phyloP scores from a whole-genome alignment of 2,329 filamentous ascomycete genomes.

The Sarocladiaceae sp. region DNA sequence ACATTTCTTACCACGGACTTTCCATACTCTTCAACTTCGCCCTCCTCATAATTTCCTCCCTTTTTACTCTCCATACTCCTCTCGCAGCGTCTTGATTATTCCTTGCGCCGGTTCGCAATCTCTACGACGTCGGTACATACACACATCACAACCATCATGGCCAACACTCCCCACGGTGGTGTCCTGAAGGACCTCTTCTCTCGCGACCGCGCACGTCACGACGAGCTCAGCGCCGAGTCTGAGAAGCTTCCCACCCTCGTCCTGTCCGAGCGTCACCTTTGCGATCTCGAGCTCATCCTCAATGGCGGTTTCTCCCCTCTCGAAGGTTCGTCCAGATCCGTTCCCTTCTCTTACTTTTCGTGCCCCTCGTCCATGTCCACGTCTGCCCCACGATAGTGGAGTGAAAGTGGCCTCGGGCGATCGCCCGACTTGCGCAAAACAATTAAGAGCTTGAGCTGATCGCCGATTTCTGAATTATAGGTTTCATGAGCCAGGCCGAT shows the following conservation, averaged over 20 bases:
- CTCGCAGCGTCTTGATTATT: constrained; percentile 14
- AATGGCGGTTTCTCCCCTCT: constrained; percentile 97
- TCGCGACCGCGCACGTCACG: constrained; percentile 80
- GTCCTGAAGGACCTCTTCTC: constrained; percentile 97
- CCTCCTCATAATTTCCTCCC: not conserved
- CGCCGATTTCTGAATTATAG: constrained; percentile 38
- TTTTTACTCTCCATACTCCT: constrained; percentile 5
- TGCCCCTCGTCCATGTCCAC: not conserved
- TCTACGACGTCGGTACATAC: constrained; percentile 3
- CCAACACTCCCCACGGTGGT: constrained; percentile 78
- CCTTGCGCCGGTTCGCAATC: constrained; percentile 8
- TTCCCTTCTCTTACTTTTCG: not conserved
- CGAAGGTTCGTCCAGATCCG: constrained; percentile 63
- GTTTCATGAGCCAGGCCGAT: constrained; percentile 96
- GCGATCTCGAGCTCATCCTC: constrained; percentile 94
- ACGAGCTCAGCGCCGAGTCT: constrained; percentile 76
- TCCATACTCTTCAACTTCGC: not conserved
- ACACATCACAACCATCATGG: constrained; percentile 42
- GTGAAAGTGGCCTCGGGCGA: constrained; percentile 12
- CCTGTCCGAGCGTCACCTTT: constrained; percentile 90
- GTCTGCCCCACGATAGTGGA: constrained; percentile 12
- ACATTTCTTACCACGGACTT: not conserved
- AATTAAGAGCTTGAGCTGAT: constrained; percentile 11
- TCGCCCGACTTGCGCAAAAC: constrained; percentile 12
- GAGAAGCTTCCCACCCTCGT: constrained; percentile 80